phyloP scores from a whole-genome alignment of 805 yeast genomes.

The Teunomyces gatunensis region DNA sequence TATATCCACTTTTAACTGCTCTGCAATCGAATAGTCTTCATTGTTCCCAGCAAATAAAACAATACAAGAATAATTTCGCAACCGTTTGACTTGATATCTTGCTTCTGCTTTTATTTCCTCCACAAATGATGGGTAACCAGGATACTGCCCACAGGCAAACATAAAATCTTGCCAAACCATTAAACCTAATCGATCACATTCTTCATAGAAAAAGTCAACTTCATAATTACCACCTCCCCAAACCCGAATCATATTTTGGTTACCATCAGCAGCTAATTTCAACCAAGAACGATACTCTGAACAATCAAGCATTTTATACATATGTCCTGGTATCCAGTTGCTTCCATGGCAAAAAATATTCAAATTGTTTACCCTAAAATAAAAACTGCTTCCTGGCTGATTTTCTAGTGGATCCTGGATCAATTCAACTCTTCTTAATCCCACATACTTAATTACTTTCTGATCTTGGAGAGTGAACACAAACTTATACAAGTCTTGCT shows the following conservation, averaged over 20 bases:
- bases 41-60: slow-evolving; percentile 45
- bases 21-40: slow-evolving; percentile 48
- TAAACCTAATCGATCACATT: slow-evolving; percentile 44
- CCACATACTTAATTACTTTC: background rate
- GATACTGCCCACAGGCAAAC: slow-evolving; percentile 59
- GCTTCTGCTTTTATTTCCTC: slow-evolving; percentile 37
- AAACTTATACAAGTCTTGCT: slow-evolving; percentile 9
- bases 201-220: slow-evolving; percentile 38
- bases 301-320: slow-evolving; percentile 31
- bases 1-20: slow-evolving; percentile 27
- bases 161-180: slow-evolving; percentile 56
- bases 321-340: slow-evolving; percentile 51
- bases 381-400: slow-evolving; percentile 40
- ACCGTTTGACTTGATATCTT: slow-evolving; percentile 35
- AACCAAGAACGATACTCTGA: slow-evolving; percentile 40
- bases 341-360: slow-evolving; percentile 42
- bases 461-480: background rate
- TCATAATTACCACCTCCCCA: slow-evolving; percentile 55
- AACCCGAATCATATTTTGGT: slow-evolving; percentile 45
- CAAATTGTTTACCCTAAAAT: slow-evolving; percentile 38
- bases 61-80: slow-evolving; percentile 42
- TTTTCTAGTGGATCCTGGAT: background rate
- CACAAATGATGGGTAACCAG: slow-evolving; percentile 37
- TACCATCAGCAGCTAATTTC: slow-evolving; percentile 31
- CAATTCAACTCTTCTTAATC: background rate